Base-by-base conservation (phyloP, 2,329 filamentous ascomycete genomes). In the Salinomyces thailandicus region DNA sequence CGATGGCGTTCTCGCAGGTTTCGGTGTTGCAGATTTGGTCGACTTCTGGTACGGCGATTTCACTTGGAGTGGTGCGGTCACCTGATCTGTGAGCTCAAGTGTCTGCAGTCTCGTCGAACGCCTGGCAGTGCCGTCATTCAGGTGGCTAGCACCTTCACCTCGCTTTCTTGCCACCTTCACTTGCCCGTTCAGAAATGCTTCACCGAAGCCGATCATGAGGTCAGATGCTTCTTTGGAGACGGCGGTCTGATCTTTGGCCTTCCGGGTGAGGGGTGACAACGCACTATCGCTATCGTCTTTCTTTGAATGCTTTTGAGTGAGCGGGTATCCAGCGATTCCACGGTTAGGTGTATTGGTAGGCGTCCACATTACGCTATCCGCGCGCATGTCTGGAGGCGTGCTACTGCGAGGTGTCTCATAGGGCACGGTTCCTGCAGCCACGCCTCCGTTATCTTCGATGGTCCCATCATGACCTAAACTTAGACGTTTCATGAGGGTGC, bases 111-210 rank as follows among this genome's bases (percentile, higher is more conserved):
- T 15, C 11, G 13, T 14, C 19, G 33, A 35, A 15, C 33, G 19
- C 12, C 33, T 13, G 7, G 27, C 13, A 14, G 8, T 33, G 16
- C n/a, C 14, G 29, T 31, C 29, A 12, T 31, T 5, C n/a, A 7
- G n/a, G 13, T 16, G 15, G 29, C 12, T 5, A 17, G 29, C 29
- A 6, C 4, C 29, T 7, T 11, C 14, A 11, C 19, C 16, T 12
- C 34, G 26, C 9, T 31, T 11, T 9, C 18, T 32, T 11, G n/a
- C 18, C 5, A 35, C 19, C 18, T 20, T 15, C 9, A 13, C 13
- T 20, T 40, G 38, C 15, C 37, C 38, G 28, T 40, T 14, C 9
- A 33, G 15, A 17, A 40, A 40, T 3, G 38, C 38, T 22, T 40
- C 33, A 2, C 38, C 29, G 20, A 40, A 36, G 11, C 38, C 38